A percentile compares a stretch with the other conserved stretches of the same genome.
Evolutionary conservation across 2,329 filamentous ascomycete species (phyloP).

Genomic region (Leptosphaerulina australis): DNA sequence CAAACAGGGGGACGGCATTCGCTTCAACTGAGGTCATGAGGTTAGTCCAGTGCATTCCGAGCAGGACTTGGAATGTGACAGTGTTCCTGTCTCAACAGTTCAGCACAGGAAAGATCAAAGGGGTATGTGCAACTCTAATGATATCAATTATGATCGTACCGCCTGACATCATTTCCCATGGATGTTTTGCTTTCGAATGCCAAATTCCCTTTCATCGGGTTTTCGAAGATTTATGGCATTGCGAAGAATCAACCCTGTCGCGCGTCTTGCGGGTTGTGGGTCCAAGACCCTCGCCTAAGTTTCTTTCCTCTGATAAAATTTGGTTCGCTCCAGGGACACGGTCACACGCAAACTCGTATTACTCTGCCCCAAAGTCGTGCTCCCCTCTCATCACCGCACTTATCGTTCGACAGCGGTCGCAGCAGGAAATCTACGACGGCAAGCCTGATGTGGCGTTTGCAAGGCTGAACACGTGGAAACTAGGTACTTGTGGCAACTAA

Average conservation of each 20-base stretch:
- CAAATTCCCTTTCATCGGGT: background rate
- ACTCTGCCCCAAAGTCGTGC: slow-evolving; percentile 4
- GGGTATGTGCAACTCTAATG: background rate
- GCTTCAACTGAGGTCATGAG: background rate
- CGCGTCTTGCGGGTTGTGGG: slow-evolving; percentile 16
- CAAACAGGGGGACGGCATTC: background rate
- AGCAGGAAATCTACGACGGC: slow-evolving; percentile 1
- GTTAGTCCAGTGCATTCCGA: slow-evolving; percentile 6
- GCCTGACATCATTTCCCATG: background rate
- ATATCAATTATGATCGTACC: background rate
- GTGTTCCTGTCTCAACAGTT: background rate
- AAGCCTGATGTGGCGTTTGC: slow-evolving; percentile 12
- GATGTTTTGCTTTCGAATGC: background rate
- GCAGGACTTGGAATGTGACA: background rate
- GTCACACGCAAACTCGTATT: slow-evolving; percentile 10
- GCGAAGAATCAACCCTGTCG: slow-evolving; percentile 7
- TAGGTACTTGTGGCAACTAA: slow-evolving; percentile 14
- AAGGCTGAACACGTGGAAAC: slow-evolving; percentile 12
- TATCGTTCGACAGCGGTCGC: slow-evolving; percentile 13
- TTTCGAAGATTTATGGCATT: slow-evolving; percentile 1
- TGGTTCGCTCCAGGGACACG: slow-evolving; percentile 5
- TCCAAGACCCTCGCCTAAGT: slow-evolving; percentile 12
- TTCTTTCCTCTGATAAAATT: slow-evolving; percentile 5
- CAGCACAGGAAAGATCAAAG: background rate
- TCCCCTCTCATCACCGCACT: background rate